These are phyloP conservation scores for Juncus inflexus DNA, from an alignment of 176 grass and related monocot genomes.

Conservation along the genomic window DNA sequence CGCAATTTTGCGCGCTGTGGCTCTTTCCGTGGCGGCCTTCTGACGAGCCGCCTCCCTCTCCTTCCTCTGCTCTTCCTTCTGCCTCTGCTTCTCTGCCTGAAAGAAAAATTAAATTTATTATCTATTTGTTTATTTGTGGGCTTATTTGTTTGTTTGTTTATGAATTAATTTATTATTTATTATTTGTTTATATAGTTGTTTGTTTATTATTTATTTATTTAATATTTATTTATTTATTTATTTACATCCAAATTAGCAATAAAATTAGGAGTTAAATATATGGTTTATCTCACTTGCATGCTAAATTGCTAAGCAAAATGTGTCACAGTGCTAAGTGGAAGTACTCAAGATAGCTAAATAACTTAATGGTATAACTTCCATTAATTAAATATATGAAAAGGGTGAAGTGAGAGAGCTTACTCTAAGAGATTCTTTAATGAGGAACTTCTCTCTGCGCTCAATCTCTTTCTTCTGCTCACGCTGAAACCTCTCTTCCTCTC, in stretches of 20 bases:
- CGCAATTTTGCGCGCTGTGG: conserved; percentile 81
- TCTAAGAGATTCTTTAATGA: conserved; percentile 62
- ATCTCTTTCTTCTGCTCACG: conserved; percentile 73
- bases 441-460: conserved; percentile 85
- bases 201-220: too few species aligned
- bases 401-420: conserved; percentile 36
- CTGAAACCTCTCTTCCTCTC: conserved; percentile 80
- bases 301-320: too few species aligned
- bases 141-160: too few species aligned
- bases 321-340: too few species aligned
- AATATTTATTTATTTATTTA: neutral
- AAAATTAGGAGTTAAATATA: conserved; percentile 19
- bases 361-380: too few species aligned
- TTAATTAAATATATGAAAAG: conserved; percentile 3
- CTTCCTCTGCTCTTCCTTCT: conserved; percentile 82
- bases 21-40: conserved; percentile 86
- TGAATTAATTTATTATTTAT: neutral
- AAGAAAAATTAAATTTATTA: neutral
- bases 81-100: conserved; percentile 77
- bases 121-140: too few species aligned
- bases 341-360: too few species aligned
- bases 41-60: conserved; percentile 87
- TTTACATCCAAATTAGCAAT: conserved; percentile 11
- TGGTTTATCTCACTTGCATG: too few species aligned
- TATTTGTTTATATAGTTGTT: neutral